These are phyloP conservation scores for Veloporphyrellus conicus DNA, from an alignment of 1,284 basidiomycete species.

Conservation along the genomic window DNA sequence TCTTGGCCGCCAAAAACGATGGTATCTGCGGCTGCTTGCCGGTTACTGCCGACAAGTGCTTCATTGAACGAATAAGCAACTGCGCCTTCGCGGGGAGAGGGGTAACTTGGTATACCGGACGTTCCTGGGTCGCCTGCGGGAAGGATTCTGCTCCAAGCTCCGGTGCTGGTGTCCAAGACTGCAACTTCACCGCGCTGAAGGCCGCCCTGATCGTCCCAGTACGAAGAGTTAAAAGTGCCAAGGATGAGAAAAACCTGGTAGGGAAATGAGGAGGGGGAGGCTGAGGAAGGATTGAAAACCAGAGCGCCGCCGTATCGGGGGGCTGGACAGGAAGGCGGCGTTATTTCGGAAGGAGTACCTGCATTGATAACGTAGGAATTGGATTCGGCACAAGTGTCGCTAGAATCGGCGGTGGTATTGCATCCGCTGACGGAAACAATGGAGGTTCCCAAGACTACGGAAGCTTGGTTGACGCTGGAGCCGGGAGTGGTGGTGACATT, in stretches of 20 bases:
- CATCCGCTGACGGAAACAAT: constrained; percentile 63
- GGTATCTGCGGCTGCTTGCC: constrained; percentile 58
- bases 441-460: constrained; percentile 50
- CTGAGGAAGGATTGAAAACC: constrained; percentile 55
- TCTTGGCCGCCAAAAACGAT: constrained; percentile 76
- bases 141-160: constrained; percentile 66
- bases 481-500: constrained; percentile 37
- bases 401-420: constrained; percentile 38
- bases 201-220: constrained; percentile 63
- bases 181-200: constrained; percentile 65
- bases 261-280: constrained; percentile 48
- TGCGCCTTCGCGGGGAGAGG: constrained; percentile 65
- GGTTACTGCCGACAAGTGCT: constrained; percentile 54
- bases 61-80: constrained; percentile 52
- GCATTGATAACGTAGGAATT: constrained; percentile 54
- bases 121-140: constrained; percentile 69
- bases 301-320: constrained; percentile 60
- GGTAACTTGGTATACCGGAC: constrained; percentile 41
- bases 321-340: constrained; percentile 56
- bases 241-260: constrained; percentile 66
- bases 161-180: constrained; percentile 57
- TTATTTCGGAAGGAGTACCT: constrained; percentile 33
- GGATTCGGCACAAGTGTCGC: constrained; percentile 51
- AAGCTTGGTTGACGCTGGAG: constrained; percentile 45
- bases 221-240: constrained; percentile 57